Evolutionary conservation across 139 green algal species (phyloP).

Genomic region (Ostreobium quekettii): DNA sequence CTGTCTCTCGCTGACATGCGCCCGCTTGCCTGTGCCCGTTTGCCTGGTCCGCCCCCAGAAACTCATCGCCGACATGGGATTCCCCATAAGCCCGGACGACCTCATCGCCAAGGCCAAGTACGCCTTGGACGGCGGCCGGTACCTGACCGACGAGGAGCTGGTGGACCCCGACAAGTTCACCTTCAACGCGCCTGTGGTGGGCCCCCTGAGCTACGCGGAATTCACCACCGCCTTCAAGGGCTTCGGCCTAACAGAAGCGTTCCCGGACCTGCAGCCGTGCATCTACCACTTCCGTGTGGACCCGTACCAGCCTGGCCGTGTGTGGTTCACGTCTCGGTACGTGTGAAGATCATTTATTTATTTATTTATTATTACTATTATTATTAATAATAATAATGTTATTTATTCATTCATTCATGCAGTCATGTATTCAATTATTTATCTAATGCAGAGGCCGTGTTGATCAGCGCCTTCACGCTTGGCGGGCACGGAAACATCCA

Average conservation of each 20-base stretch:
- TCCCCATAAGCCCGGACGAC: background rate
- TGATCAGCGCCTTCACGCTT: no score
- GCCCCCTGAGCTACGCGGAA: background rate
- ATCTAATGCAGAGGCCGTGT: no score
- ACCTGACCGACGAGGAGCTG: background rate
- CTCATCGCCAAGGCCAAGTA: background rate
- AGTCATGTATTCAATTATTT: no score
- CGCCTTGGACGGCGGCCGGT: background rate
- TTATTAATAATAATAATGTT: no score
- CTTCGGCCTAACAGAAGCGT: background rate
- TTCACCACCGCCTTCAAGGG: background rate
- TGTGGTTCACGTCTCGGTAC: constrained; percentile 15
- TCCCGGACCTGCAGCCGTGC: background rate
- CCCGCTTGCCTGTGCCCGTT: no score
- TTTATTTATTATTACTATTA: no score
- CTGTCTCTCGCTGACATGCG: no score
- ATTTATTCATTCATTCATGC: no score
- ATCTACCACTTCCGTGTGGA: constrained; percentile 5
- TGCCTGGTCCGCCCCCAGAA: no score
- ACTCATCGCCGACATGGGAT: background rate
- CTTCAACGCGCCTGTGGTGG: constrained; percentile 7
- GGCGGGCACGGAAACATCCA: no score
- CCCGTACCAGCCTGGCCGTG: background rate
- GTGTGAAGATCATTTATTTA: no score
- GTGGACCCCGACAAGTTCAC: background rate